These are phyloP conservation scores for Tetraselmis chui DNA, from an alignment of 139 green algal genomes.

Conservation along the genomic window DNA sequence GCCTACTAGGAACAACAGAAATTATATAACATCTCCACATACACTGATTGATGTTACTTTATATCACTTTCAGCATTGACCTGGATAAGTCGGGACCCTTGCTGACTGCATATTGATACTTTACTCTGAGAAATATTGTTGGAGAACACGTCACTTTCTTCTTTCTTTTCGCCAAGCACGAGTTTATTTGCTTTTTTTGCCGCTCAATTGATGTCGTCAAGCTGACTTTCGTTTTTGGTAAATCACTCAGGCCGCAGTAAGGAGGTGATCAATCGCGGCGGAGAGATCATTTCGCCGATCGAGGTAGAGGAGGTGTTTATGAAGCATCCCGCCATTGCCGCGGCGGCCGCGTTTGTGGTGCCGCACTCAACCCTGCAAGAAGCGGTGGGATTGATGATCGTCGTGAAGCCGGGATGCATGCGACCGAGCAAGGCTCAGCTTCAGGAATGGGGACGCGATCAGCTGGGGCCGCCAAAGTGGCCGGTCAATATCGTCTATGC, in stretches of 20 bases:
- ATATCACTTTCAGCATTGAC: too few species aligned
- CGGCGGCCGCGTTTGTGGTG: conserved; percentile 25
- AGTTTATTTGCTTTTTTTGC: too few species aligned
- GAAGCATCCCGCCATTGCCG: conserved; percentile 18
- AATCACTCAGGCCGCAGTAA: conserved; percentile 74
- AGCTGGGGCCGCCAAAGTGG: conserved; percentile 22
- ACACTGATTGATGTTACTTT: too few species aligned
- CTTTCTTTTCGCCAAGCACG: too few species aligned
- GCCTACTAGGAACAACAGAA: too few species aligned
- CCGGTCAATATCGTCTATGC: conserved; percentile 5
- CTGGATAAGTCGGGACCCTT: too few species aligned
- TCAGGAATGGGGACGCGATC: background rate
- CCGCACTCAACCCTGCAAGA: conserved; percentile 25
- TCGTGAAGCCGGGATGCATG: conserved; percentile 1
- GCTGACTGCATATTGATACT: too few species aligned
- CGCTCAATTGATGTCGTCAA: too few species aligned
- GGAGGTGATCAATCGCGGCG: conserved; percentile 87
- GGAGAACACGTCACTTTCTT: too few species aligned
- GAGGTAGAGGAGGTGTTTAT: conserved; percentile 47
- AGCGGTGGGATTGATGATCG: conserved; percentile 16
- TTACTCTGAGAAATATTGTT: too few species aligned
- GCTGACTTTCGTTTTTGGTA: too few species aligned
- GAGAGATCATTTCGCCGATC: conserved; percentile 79
- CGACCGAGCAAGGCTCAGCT: conserved; percentile 6
- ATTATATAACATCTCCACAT: too few species aligned